phyloP scores from a whole-genome alignment of 2,329 filamentous ascomycete genomes.

The Claviceps pusilla region DNA sequence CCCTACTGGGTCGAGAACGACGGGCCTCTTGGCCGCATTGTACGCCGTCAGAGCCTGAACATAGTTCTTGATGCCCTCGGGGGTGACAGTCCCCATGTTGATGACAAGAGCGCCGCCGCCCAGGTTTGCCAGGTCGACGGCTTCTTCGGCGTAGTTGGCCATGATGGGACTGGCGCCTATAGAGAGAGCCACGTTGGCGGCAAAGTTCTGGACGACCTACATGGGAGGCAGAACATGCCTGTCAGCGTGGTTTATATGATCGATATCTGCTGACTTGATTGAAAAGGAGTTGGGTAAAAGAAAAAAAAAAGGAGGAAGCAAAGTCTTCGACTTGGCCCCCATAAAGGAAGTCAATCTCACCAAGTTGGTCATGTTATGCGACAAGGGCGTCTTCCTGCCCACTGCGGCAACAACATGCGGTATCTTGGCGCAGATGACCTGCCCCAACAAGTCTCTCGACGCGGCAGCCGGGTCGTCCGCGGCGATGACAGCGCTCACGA shows the following conservation, averaged over 20 bases:
- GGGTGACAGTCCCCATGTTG: slow-evolving; percentile 88
- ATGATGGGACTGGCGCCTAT: slow-evolving; percentile 87
- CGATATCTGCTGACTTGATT: neutral
- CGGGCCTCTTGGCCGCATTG: slow-evolving; percentile 58
- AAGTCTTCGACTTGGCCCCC: too few relatives aligned
- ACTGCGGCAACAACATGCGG: slow-evolving; percentile 44
- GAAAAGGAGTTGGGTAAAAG: neutral
- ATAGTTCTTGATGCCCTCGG: slow-evolving; percentile 58
- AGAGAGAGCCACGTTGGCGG: slow-evolving; percentile 75
- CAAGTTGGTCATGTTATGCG: slow-evolving; percentile 94
- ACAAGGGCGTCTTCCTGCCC: slow-evolving; percentile 51
- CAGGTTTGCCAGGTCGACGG: slow-evolving; percentile 60
- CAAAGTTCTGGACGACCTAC: slow-evolving; percentile 76
- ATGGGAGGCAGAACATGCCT: neutral
- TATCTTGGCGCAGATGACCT: slow-evolving; percentile 33
- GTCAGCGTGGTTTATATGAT: neutral
- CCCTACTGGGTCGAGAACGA: slow-evolving; percentile 83
- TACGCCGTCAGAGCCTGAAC: slow-evolving; percentile 63
- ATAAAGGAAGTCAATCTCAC: slow-evolving; percentile 21
- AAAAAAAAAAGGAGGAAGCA: too few relatives aligned
- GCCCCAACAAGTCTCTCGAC: slow-evolving; percentile 38
- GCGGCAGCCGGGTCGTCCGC: slow-evolving; percentile 51
- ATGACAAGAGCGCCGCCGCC: slow-evolving; percentile 70
- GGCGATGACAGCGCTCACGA: slow-evolving; percentile 79
- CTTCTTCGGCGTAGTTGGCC: slow-evolving; percentile 76